phyloP scores from a whole-genome alignment of 495 filamentous ascomycete genomes.

The Tetracladium marchalianum region DNA sequence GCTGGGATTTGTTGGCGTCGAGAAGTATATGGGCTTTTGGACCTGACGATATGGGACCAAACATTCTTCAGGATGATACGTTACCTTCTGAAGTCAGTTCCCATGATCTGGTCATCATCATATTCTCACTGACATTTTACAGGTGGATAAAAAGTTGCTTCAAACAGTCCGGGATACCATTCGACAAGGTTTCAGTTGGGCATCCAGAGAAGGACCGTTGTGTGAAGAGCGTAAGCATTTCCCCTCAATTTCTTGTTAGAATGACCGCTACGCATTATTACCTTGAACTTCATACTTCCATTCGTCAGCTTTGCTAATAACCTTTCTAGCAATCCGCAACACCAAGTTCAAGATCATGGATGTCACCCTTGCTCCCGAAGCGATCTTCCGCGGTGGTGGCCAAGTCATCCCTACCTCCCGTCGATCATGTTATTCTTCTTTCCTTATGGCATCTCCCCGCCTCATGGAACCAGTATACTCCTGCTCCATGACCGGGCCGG shows the following conservation, averaged over 20 bases:
- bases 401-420: constrained; percentile 95
- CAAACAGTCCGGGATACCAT: constrained; percentile 81
- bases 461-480: constrained; percentile 95
- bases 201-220: constrained; percentile 83
- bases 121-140: constrained; percentile 21
- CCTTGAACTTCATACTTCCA: constrained; percentile 10
- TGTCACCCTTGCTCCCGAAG: constrained; percentile 72
- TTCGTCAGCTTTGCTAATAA: constrained; percentile 9
- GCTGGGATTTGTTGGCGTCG: constrained; percentile 89
- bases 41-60: constrained; percentile 88
- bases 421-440: constrained; percentile 84
- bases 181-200: constrained; percentile 93
- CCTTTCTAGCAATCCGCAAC: constrained; percentile 73
- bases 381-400: constrained; percentile 88
- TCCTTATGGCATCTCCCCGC: constrained; percentile 91
- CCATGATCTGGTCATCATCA: constrained; percentile 12
- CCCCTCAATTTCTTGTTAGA: constrained; percentile 13
- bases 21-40: constrained; percentile 98
- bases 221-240: constrained; percentile 89
- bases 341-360: constrained; percentile 93
- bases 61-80: constrained; percentile 95
- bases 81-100: constrained; percentile 62
- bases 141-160: constrained; percentile 87
- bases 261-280: constrained; percentile 19
- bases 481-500: constrained; percentile 85